Base-by-base conservation (phyloP, 2,329 filamentous ascomycete species). In the Alternaria novae-zelandiae region DNA sequence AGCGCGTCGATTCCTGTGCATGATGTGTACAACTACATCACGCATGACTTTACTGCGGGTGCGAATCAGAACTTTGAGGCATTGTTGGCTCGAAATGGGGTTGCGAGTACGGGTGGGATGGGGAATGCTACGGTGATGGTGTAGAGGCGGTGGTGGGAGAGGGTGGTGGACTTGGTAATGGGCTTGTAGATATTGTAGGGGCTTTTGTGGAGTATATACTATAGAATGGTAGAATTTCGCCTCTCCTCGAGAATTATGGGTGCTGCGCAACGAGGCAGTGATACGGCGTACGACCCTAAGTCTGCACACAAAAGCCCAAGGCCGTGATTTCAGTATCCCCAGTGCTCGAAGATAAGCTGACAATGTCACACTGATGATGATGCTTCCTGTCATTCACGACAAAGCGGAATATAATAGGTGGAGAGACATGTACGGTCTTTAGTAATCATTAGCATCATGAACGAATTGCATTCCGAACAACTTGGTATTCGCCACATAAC, bases 21-120 rank as follows among this genome's bases (percentile, higher is more conserved):
- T 53, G 74, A 77, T 46, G 70, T 70, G 10, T 70, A 71, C 28
- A 74, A 72, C n/a, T 77, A 77, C 43, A 70, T 74, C 43, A 73
- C 50, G 28, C 73, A 77, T 45, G 74, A 76, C 43, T 76, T 78
- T 44, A 64, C 65, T 2, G 50, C 53, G 0, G 75, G 73, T 7
- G 61, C 60, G 20, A 78, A 78, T 41, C 15, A 71, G 10, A 69
- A 73, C 17, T 78, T 73, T 26, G 67, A 57, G 4, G 62, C 54
- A 9, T 56, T 78, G n/a, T 46, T 78, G 36, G 23, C n/a, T 20
- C 66, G 44, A 56, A 78, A 78, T 56, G 74, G 74, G 7, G 66
- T 69, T 32, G 47, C 61, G 17, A 55, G 53, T 11, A 6, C 32
- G 13, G 54, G 23, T 15, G 43, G 26, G 13, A n/a, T 41, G 23